A percentile compares a stretch with the other conserved stretches of the same genome.
phyloP scores from a whole-genome alignment of 2,329 filamentous ascomycete species.

The Aphanoascus verrucosus region DNA sequence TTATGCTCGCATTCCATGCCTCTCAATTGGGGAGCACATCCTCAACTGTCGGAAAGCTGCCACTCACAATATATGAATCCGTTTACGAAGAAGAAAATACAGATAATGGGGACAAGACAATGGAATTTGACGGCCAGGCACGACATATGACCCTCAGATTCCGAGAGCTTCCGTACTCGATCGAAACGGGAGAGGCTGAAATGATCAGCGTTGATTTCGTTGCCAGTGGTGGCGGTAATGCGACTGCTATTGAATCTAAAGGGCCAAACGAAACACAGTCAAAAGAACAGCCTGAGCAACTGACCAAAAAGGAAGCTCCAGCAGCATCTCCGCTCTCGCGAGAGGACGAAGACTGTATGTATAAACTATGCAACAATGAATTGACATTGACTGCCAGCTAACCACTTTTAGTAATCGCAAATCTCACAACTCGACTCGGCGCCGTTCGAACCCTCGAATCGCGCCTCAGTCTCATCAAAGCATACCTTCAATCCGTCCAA shows the following conservation, averaged over 20 bases:
- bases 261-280: slow-evolving; percentile 7
- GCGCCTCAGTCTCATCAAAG: slow-evolving; percentile 58
- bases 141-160: slow-evolving; percentile 57
- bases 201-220: slow-evolving; percentile 97
- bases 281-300: slow-evolving; percentile 20
- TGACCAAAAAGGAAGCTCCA: slow-evolving; percentile 13
- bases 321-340: slow-evolving; percentile 37
- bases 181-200: slow-evolving; percentile 91
- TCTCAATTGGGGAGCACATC: slow-evolving; percentile 42
- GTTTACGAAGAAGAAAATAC: slow-evolving; percentile 60
- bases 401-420: slow-evolving; percentile 44
- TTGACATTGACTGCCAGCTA: neutral
- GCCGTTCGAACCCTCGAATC: slow-evolving; percentile 87
- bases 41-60: slow-evolving; percentile 65
- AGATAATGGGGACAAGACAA: slow-evolving; percentile 49
- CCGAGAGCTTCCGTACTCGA: slow-evolving; percentile 69
- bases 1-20: slow-evolving; percentile 80
- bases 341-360: slow-evolving; percentile 54
- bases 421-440: slow-evolving; percentile 76
- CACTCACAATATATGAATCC: slow-evolving; percentile 83
- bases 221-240: slow-evolving; percentile 71
- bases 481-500: slow-evolving; percentile 64
- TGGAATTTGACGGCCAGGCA: slow-evolving; percentile 55
- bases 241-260: slow-evolving; percentile 46
- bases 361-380: neutral